phyloP scores from a whole-genome alignment of 169 alveolate genomes.

The Plasmodium reichenowi region DNA sequence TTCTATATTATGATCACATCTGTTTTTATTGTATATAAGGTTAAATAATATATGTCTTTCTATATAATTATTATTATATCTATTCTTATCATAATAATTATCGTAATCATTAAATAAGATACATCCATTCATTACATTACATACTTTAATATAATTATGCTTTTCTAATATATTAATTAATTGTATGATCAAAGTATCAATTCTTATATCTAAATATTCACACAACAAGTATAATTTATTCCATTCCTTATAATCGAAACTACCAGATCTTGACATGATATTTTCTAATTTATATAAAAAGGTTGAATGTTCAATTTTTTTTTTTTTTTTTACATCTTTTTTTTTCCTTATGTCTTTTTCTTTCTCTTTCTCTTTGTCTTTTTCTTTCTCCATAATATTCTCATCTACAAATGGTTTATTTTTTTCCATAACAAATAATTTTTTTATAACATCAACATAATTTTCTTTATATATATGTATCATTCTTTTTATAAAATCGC shows the following conservation, averaged over 20 bases:
- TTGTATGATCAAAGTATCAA: slow-evolving; percentile 15
- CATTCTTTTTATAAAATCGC: slow-evolving; percentile 39
- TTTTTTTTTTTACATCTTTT: not conserved
- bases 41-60: not conserved
- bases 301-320: not conserved
- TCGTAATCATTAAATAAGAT: slow-evolving; percentile 11
- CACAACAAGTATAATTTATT: slow-evolving; percentile 36
- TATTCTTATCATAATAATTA: not conserved
- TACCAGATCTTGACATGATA: slow-evolving; percentile 66
- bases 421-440: slow-evolving; percentile 21
- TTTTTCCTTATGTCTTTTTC: too few species aligned
- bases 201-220: slow-evolving; percentile 29
- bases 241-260: slow-evolving; percentile 74
- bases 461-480: slow-evolving; percentile 31
- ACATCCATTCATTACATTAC: not conserved
- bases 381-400: too few species aligned
- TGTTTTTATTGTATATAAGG: not conserved
- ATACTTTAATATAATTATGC: slow-evolving; percentile 9
- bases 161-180: slow-evolving; percentile 15
- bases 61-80: too few species aligned
- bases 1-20: not conserved
- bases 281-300: slow-evolving; percentile 45
- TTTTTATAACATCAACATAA: slow-evolving; percentile 9
- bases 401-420: too few species aligned
- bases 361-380: too few species aligned